phyloP scores from a whole-genome alignment of 306 rosid species.

The Vicia villosa region DNA sequence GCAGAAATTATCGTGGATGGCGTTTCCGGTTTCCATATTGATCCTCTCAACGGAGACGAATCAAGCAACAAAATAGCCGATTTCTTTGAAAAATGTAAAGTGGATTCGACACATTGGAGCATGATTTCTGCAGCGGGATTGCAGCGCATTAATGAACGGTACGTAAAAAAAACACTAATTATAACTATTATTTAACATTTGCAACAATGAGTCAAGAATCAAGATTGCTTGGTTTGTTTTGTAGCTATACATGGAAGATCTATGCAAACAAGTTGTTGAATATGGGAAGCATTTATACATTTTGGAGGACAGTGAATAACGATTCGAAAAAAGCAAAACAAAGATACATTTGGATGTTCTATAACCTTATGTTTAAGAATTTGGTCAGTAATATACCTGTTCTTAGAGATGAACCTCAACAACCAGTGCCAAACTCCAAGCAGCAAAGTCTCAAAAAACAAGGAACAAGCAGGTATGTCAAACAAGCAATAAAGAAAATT shows the following conservation, averaged over 20 bases:
- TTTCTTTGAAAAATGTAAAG: slow-evolving; percentile 75
- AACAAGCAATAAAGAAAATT: background rate
- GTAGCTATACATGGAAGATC: slow-evolving; percentile 90
- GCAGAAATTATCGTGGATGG: slow-evolving; percentile 85
- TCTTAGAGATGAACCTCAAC: slow-evolving; percentile 52
- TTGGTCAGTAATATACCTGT: slow-evolving; percentile 56
- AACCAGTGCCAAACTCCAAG: slow-evolving; percentile 43
- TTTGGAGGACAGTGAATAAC: slow-evolving; percentile 72
- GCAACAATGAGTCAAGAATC: background rate
- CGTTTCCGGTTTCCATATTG: slow-evolving; percentile 81
- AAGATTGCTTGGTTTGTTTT: slow-evolving; percentile 31
- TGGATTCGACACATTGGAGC: slow-evolving; percentile 60
- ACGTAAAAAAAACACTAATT: slow-evolving; percentile 5
- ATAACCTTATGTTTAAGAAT: slow-evolving; percentile 66
- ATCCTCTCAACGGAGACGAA: slow-evolving; percentile 72
- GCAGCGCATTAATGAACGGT: slow-evolving; percentile 84
- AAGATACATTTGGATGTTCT: slow-evolving; percentile 75
- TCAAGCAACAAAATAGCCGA: slow-evolving; percentile 76
- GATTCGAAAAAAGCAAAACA: slow-evolving; percentile 73
- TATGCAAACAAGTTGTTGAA: slow-evolving; percentile 78
- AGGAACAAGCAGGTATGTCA: slow-evolving; percentile 50
- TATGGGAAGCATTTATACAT: slow-evolving; percentile 69
- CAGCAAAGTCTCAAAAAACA: slow-evolving; percentile 39
- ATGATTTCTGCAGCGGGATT: slow-evolving; percentile 56
- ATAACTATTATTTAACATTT: background rate